phyloP scores from a whole-genome alignment of 495 filamentous ascomycete genomes.

The Neurospora sp. region DNA sequence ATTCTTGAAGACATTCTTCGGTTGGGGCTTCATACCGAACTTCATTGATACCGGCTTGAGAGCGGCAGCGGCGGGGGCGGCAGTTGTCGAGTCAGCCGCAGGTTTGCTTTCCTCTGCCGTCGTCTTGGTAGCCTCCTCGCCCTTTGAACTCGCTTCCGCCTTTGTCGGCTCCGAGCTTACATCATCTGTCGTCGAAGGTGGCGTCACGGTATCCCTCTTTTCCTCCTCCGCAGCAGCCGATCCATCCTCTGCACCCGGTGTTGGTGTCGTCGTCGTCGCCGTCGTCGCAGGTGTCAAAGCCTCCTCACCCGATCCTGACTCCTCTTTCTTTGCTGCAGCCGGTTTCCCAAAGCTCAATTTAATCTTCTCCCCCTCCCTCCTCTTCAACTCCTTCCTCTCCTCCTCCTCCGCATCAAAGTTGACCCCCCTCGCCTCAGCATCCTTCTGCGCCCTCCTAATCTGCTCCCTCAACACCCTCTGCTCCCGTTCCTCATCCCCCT shows the following conservation, averaged over 20 bases:
- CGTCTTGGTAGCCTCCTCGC: neutral
- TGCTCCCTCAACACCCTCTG: constrained; percentile 69
- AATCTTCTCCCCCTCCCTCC: constrained; percentile 75
- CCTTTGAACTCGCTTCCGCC: neutral
- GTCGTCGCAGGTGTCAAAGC: constrained; percentile 1
- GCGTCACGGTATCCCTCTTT: neutral
- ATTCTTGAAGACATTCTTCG: constrained; percentile 82
- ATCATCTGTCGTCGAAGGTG: neutral
- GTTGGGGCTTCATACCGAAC: constrained; percentile 45
- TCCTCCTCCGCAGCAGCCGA: neutral
- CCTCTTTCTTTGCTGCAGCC: neutral
- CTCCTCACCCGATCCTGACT: constrained; percentile 8
- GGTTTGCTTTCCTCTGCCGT: constrained; percentile 5
- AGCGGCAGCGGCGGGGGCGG: constrained; percentile 3
- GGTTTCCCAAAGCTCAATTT: constrained; percentile 60
- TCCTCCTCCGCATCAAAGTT: constrained; percentile 32
- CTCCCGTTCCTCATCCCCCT: constrained; percentile 84
- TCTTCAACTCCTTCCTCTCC: constrained; percentile 45
- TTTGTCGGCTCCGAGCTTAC: neutral
- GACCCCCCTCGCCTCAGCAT: constrained; percentile 39
- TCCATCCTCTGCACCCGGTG: neutral
- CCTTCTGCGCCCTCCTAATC: constrained; percentile 58
- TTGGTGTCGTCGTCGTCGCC: neutral
- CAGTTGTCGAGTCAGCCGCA: neutral
- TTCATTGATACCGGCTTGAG: constrained; percentile 45